phyloP scores from a whole-genome alignment of 768 basidiomycete genomes.

The Leccinum olivaceopallidum region DNA sequence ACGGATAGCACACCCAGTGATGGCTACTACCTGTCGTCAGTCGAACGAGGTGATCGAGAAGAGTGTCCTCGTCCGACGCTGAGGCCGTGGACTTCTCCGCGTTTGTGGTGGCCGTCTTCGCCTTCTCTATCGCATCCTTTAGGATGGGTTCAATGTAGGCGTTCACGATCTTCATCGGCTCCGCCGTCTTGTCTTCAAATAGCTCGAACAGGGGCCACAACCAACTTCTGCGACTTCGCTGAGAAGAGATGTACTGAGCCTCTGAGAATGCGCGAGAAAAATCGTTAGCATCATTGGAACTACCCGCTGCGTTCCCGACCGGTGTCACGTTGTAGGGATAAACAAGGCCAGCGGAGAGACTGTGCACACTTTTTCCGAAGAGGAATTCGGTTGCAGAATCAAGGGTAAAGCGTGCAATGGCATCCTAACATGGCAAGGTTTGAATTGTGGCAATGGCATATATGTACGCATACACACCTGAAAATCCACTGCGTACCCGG shows the following conservation, averaged over 20 bases:
- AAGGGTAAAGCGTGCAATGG: conserved; percentile 62
- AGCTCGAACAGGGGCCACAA: conserved; percentile 58
- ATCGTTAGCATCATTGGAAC: conserved; percentile 37
- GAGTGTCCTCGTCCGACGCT: conserved; percentile 43
- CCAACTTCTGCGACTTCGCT: conserved; percentile 45
- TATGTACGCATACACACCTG: conserved; percentile 36
- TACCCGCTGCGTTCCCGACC: conserved; percentile 20
- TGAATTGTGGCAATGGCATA: neutral
- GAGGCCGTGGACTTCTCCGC: conserved; percentile 31
- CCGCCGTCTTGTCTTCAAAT: conserved; percentile 43
- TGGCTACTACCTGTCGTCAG: conserved; percentile 41
- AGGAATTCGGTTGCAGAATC: conserved; percentile 69
- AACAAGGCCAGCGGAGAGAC: conserved; percentile 50
- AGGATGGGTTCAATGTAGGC: conserved; percentile 50
- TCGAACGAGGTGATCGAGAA: conserved; percentile 57
- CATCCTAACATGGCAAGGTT: conserved; percentile 38
- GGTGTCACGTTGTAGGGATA: conserved; percentile 46
- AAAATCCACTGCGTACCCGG: conserved; percentile 58
- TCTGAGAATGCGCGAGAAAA: conserved; percentile 52
- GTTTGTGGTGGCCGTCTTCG: conserved; percentile 25
- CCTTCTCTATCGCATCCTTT: conserved; percentile 45
- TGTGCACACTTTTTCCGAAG: conserved; percentile 58
- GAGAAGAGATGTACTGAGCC: conserved; percentile 45
- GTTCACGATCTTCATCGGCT: conserved; percentile 54
- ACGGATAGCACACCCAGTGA: conserved; percentile 23